Conservation (phyloP, 1,139 yeast genomes). For the Saccharomyces hybrid region DNA sequence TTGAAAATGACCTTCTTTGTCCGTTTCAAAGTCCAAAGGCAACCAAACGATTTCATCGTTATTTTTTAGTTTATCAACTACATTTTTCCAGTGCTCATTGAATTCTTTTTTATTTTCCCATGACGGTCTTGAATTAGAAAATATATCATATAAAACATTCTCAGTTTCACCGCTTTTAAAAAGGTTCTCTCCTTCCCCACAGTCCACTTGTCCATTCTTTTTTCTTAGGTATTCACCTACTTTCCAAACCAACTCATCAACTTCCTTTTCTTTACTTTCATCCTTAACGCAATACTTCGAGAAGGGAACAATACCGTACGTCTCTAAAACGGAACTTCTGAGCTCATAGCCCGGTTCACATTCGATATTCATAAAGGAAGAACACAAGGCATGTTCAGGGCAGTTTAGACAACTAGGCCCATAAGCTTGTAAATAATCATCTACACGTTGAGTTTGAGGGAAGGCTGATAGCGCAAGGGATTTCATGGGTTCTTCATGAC, state of each 20-base stretch:
- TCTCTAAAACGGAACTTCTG: conserved; percentile 21
- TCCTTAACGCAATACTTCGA: conserved; percentile 63
- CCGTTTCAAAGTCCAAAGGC: conserved; percentile 56
- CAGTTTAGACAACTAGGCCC: conserved; percentile 66
- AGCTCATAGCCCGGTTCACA: conserved; percentile 58
- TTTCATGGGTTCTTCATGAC: conserved; percentile 33
- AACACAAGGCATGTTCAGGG: conserved; percentile 71
- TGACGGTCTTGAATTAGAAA: conserved; percentile 43
- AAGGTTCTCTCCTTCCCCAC: conserved; percentile 44
- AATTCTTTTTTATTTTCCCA: conserved; percentile 45
- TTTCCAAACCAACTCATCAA: conserved; percentile 53
- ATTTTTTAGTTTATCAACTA: conserved; percentile 50
- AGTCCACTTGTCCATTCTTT: conserved; percentile 52
- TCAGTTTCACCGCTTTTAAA: conserved; percentile 43
- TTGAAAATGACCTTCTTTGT: conserved; percentile 10
- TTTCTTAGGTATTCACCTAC: conserved; percentile 54
- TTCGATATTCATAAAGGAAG: conserved; percentile 43
- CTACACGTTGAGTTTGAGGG: not conserved
- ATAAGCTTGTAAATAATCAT: not conserved
- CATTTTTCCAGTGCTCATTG: conserved; percentile 44
- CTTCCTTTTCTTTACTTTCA: conserved; percentile 55
- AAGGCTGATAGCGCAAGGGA: not conserved
- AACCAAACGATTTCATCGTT: conserved; percentile 48
- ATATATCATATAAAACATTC: conserved; percentile 46
- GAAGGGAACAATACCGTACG: conserved; percentile 49